Evolutionary conservation across 2,329 filamentous ascomycete species (phyloP).

Genomic region (Blumeriella jaapii): DNA sequence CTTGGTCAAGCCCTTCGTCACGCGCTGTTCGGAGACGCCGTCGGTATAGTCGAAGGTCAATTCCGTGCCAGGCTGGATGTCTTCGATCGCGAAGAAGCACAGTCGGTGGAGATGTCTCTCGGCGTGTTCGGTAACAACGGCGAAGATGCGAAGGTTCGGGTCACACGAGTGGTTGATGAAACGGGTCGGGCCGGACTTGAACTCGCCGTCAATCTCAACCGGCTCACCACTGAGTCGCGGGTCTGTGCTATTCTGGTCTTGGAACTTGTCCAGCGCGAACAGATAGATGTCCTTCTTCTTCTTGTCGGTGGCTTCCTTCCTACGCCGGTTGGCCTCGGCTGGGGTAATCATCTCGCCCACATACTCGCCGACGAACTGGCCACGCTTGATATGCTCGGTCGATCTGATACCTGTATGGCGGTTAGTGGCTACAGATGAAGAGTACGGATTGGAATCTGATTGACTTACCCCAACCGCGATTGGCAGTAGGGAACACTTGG

Average conservation of each 20-base stretch:
- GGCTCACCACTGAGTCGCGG: slow-evolving; percentile 43
- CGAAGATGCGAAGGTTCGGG: slow-evolving; percentile 70
- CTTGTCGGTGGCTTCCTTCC: slow-evolving; percentile 41
- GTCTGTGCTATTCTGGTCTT: slow-evolving; percentile 43
- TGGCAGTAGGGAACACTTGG: slow-evolving; percentile 63
- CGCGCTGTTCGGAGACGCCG: no score
- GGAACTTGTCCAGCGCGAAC: slow-evolving; percentile 74
- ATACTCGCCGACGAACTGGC: slow-evolving; percentile 73
- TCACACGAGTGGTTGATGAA: slow-evolving; percentile 80
- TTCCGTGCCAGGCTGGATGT: slow-evolving; percentile 56
- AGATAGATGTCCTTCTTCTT: slow-evolving; percentile 67
- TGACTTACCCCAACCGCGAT: slow-evolving; percentile 66
- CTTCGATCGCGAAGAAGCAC: slow-evolving; percentile 59
- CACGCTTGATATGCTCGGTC: slow-evolving; percentile 50
- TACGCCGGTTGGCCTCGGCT: slow-evolving; percentile 52
- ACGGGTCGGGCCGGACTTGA: slow-evolving; percentile 64
- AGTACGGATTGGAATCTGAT: background rate
- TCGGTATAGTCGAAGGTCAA: slow-evolving; percentile 74
- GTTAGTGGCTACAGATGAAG: slow-evolving; percentile 10
- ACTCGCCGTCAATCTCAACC: slow-evolving; percentile 59
- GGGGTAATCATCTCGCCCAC: slow-evolving; percentile 59
- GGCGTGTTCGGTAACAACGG: slow-evolving; percentile 64
- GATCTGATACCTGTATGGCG: slow-evolving; percentile 46
- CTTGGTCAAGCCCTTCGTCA: no score
- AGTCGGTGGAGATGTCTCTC: slow-evolving; percentile 66